Evolutionary conservation across 139 green algal species (phyloP).

Genomic region (Volvox reticuliferus): DNA sequence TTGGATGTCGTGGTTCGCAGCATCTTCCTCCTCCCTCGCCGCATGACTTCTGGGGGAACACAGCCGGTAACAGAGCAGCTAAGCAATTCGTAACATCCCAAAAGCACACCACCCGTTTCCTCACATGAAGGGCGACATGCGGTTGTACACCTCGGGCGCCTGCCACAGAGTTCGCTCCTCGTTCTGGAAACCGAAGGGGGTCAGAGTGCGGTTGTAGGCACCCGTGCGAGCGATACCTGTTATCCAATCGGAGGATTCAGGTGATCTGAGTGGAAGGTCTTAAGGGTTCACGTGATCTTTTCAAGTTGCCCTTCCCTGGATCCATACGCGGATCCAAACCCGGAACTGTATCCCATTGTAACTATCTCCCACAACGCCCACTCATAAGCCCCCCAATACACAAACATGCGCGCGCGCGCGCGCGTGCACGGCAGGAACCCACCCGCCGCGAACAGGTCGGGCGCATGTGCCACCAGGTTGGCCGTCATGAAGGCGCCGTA

Average conservation of each 20-base stretch:
- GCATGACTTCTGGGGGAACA: too few species aligned
- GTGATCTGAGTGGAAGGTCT: not conserved
- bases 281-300: too few species aligned
- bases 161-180: conserved; percentile 97
- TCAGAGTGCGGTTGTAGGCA: conserved; percentile 96
- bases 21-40: too few species aligned
- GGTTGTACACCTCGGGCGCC: conserved; percentile 90
- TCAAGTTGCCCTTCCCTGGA: too few species aligned
- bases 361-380: too few species aligned
- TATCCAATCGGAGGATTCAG: not conserved
- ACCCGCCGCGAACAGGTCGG: conserved; percentile 92
- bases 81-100: too few species aligned
- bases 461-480: conserved; percentile 90
- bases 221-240: conserved; percentile 85
- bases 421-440: not conserved
- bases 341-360: too few species aligned
- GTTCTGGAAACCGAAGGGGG: conserved; percentile 97
- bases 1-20: too few species aligned
- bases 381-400: not conserved
- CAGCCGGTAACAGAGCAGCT: too few species aligned
- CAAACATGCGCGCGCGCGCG: too few species aligned
- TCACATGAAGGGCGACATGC: conserved; percentile 92
- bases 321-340: too few species aligned
- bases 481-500: conserved; percentile 92
- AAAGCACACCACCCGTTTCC: not conserved